Evolutionary conservation across 2,329 filamentous ascomycete species (phyloP).

Genomic region (Fusarium lateritium): DNA sequence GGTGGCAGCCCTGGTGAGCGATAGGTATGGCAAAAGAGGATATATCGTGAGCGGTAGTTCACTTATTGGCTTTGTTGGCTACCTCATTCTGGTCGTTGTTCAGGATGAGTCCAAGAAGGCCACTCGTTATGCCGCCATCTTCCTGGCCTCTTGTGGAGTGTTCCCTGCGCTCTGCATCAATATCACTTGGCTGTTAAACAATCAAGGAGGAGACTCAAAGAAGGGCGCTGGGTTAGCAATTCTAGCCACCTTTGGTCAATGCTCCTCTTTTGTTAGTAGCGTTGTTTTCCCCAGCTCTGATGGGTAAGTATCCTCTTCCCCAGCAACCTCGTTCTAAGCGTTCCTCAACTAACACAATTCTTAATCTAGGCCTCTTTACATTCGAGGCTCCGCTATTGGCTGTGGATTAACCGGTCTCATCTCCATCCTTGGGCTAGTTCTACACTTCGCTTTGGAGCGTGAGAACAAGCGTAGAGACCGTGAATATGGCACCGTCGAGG

Average conservation of each 20-base stretch:
- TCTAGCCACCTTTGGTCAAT: constrained; percentile 24
- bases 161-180: constrained; percentile 31
- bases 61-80: constrained; percentile 16
- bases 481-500: constrained; percentile 21
- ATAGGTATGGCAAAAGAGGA: constrained; percentile 15
- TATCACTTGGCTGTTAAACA: constrained; percentile 35
- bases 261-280: constrained; percentile 23
- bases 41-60: not conserved
- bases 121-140: constrained; percentile 19
- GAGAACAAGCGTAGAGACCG: constrained; percentile 22
- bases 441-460: constrained; percentile 17
- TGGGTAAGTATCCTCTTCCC: constrained; percentile 5
- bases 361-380: constrained; percentile 19
- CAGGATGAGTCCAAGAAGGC: constrained; percentile 18
- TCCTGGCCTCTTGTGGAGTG: constrained; percentile 6
- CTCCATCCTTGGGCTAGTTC: constrained; percentile 10
- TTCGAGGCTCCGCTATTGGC: constrained; percentile 17
- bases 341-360: not conserved
- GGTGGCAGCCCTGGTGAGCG: constrained; percentile 12
- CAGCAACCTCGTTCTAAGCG: accelerated
- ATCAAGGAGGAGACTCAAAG: constrained; percentile 33
- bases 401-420: constrained; percentile 23
- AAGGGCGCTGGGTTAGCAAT: constrained; percentile 15
- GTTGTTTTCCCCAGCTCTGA: constrained; percentile 21
- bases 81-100: constrained; percentile 12